Conservation (phyloP, 2,329 filamentous ascomycete genomes). For the Pyrenochaeta sp. region DNA sequence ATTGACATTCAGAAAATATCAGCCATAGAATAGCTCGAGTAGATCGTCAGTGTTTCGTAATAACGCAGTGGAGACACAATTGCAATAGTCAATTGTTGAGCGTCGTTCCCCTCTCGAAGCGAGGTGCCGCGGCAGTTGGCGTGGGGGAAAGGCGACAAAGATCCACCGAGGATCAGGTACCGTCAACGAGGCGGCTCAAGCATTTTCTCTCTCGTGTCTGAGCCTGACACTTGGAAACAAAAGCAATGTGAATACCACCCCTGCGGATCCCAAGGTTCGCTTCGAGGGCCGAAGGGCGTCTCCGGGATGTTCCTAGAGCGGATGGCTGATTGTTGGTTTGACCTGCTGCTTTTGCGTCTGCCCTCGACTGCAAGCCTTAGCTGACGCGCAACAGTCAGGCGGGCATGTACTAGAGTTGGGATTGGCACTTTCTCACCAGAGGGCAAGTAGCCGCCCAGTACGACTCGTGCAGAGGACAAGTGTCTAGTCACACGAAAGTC, state of each 20-base stretch:
- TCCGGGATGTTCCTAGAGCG: slow-evolving; percentile 18
- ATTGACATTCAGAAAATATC: neutral
- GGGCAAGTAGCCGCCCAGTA: slow-evolving; percentile 3
- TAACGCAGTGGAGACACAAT: slow-evolving; percentile 2
- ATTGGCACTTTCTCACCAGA: neutral
- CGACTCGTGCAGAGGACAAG: neutral
- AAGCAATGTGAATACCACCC: slow-evolving; percentile 36
- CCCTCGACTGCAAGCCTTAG: slow-evolving; percentile 2
- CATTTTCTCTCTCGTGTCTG: slow-evolving; percentile 15
- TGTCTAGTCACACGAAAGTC: neutral
- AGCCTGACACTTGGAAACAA: slow-evolving; percentile 35
- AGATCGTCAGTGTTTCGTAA: slow-evolving; percentile 2
- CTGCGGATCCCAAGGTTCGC: slow-evolving; percentile 24
- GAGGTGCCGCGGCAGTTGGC: slow-evolving; percentile 28
- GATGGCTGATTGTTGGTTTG: slow-evolving; percentile 9
- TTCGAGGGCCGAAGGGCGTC: slow-evolving; percentile 30
- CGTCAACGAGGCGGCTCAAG: slow-evolving; percentile 29
- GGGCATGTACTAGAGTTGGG: slow-evolving; percentile 1
- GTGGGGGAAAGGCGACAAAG: slow-evolving; percentile 34
- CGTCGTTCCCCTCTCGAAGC: slow-evolving; percentile 13
- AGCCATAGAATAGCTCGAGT: neutral
- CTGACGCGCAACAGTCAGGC: slow-evolving; percentile 2
- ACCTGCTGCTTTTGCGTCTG: slow-evolving; percentile 13
- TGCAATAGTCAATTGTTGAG: slow-evolving; percentile 12
- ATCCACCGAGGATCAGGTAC: slow-evolving; percentile 44